A percentile compares a stretch with the other conserved stretches of the same genome.
phyloP scores from a whole-genome alignment of 2,329 filamentous ascomycete genomes.

The Claviceps pusilla region DNA sequence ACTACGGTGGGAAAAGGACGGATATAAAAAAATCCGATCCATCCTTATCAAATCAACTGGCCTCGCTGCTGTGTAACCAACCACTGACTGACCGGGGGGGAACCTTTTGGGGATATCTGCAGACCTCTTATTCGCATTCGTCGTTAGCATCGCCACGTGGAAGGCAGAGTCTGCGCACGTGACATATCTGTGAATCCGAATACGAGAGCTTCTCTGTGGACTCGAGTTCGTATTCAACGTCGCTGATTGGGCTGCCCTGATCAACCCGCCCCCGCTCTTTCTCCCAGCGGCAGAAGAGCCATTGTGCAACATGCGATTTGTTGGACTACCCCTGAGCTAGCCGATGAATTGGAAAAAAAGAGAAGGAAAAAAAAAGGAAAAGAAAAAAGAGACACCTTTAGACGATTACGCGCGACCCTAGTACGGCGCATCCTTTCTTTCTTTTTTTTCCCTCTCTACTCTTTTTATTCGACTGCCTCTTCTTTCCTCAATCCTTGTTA shows the following conservation, averaged over 20 bases:
- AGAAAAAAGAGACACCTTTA: neutral
- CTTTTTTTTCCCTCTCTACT: neutral
- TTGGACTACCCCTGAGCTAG: neutral
- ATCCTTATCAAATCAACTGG: too few species aligned
- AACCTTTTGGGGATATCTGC: neutral
- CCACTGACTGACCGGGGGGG: neutral
- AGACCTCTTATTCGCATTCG: constrained; percentile 1
- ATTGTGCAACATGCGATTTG: neutral
- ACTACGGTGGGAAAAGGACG: too few species aligned
- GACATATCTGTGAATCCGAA: constrained; percentile 1
- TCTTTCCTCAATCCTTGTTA: neutral
- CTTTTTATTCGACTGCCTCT: neutral
- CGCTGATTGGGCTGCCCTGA: constrained; percentile 3
- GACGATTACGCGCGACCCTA: neutral
- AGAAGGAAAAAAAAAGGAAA: neutral
- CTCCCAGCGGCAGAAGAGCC: neutral
- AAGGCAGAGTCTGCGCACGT: neutral
- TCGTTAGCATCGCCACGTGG: neutral
- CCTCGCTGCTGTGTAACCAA: too few species aligned
- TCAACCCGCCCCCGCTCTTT: neutral
- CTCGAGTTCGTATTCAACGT: neutral
- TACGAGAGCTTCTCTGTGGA: constrained; percentile 1
- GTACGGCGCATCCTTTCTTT: neutral
- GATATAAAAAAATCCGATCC: too few species aligned
- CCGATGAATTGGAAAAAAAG: neutral